Conservation (phyloP, 805 yeast species). For the Wickerhamomyces xylosicus region DNA sequence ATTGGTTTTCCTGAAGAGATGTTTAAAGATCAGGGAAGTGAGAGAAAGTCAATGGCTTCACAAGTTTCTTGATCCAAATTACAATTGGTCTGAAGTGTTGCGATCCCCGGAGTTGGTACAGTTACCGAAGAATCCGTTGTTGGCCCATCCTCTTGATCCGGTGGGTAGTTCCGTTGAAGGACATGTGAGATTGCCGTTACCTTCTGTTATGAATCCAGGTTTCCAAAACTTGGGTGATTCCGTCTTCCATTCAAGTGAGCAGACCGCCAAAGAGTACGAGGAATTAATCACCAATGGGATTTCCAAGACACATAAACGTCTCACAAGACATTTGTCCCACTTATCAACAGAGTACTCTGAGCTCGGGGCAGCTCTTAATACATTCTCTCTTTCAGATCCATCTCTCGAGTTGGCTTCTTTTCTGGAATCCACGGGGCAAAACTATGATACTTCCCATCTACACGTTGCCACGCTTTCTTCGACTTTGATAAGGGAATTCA, state of each 20-base stretch:
- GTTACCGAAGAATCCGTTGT: conserved; percentile 42
- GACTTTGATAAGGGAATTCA: conserved; percentile 45
- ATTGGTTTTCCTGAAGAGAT: conserved; percentile 71
- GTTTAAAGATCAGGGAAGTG: conserved; percentile 48
- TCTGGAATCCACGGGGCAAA: conserved; percentile 75
- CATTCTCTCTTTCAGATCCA: conserved; percentile 39
- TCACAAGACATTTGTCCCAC: conserved; percentile 39
- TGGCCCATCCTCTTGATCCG: conserved; percentile 56
- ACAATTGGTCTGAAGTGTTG: conserved; percentile 79
- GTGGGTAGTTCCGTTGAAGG: conserved; percentile 38
- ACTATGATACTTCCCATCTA: conserved; percentile 63
- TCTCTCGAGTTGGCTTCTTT: conserved; percentile 33
- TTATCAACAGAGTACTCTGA: conserved; percentile 58
- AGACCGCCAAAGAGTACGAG: conserved; percentile 34
- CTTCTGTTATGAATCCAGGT: conserved; percentile 26
- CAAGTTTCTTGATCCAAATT: conserved; percentile 80
- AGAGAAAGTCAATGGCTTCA: conserved; percentile 55
- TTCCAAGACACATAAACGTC: conserved; percentile 46
- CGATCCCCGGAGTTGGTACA: conserved; percentile 41
- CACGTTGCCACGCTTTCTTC: conserved; percentile 38
- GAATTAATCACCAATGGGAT: conserved; percentile 33
- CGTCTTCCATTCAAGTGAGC: conserved; percentile 20
- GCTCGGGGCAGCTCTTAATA: conserved; percentile 57
- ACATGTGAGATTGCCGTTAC: conserved; percentile 55
- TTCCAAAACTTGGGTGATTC: no score